A percentile compares a stretch with the other conserved stretches of the same genome.
Evolutionary conservation across 805 yeast genomes (phyloP).

Genomic region (Kazachstania africana): DNA sequence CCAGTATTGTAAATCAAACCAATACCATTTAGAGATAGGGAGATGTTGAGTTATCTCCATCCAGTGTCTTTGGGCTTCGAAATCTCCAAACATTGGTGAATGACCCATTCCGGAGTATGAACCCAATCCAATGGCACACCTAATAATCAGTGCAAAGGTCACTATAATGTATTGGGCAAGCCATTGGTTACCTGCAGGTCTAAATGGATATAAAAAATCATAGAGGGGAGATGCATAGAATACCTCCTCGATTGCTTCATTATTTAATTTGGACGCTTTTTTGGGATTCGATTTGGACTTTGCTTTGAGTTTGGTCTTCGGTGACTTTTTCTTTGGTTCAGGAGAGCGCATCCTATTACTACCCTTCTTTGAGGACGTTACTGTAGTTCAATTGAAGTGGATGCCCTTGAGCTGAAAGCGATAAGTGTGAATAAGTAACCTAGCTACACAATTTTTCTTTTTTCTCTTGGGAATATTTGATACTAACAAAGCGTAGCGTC

Average conservation of each 20-base stretch:
- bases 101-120: conserved; percentile 62
- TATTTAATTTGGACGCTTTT: no score
- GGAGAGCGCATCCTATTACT: no score
- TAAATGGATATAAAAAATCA: conserved; percentile 68
- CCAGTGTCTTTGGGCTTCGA: conserved; percentile 98
- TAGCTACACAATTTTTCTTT: no score
- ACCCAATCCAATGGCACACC: conserved; percentile 84
- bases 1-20: conserved; percentile 85
- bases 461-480: no score
- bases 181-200: conserved; percentile 82
- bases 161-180: conserved; percentile 69
- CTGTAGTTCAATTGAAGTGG: no score
- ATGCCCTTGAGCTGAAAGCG: no score
- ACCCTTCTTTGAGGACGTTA: no score
- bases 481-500: no score
- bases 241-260: conserved; percentile 13
- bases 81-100: conserved; percentile 86
- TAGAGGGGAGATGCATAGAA: conserved; percentile 56
- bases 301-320: no score
- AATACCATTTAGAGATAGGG: conserved; percentile 75
- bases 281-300: no score
- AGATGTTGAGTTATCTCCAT: conserved; percentile 75
- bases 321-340: no score
- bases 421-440: no score
- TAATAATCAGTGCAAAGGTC: conserved; percentile 58